A percentile compares a stretch with the other conserved stretches of the same genome.
Conservation (phyloP, 2,329 filamentous ascomycete species). For the Neopestalotiopsis sp. region DNA sequence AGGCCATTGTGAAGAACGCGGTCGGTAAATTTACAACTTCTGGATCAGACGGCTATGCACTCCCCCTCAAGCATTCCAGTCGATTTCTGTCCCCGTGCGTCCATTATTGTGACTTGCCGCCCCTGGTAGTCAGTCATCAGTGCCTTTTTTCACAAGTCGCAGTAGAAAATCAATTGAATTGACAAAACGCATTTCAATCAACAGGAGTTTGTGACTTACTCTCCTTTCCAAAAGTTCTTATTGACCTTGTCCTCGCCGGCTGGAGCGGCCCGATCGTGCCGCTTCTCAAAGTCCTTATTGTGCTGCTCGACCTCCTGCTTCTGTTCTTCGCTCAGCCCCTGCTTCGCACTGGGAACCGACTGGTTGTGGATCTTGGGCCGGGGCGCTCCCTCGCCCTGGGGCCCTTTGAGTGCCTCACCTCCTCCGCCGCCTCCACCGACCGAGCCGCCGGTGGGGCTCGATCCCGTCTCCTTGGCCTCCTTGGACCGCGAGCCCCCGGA, state of each 20-base stretch:
- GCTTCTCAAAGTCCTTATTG: conserved; percentile 61
- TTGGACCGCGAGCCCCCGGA: conserved; percentile 45
- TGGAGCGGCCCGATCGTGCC: conserved; percentile 50
- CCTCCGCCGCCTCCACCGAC: conserved; percentile 32
- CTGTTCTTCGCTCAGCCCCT: conserved; percentile 53
- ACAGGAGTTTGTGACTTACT: conserved; percentile 34
- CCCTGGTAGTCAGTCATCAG: conserved; percentile 11
- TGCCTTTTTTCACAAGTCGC: not conserved
- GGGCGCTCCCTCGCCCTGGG: conserved; percentile 37
- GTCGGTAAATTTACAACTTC: not conserved
- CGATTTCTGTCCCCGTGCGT: conserved; percentile 24
- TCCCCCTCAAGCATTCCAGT: conserved; percentile 31
- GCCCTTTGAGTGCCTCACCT: conserved; percentile 38
- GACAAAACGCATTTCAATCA: not conserved
- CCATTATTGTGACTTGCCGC: conserved; percentile 20
- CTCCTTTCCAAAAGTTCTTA: conserved; percentile 57
- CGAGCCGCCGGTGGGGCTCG: conserved; percentile 33
- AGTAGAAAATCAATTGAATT: not conserved
- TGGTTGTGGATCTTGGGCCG: conserved; percentile 59
- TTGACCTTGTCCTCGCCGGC: conserved; percentile 57
- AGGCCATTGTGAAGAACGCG: not conserved
- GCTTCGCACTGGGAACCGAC: conserved; percentile 42
- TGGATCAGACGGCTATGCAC: not conserved
- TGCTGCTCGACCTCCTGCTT: conserved; percentile 62
- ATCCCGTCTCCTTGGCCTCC: conserved; percentile 43